Evolutionary conservation across 108 stramenopile genomes (phyloP).

Genomic region (Fragilaria radians): DNA sequence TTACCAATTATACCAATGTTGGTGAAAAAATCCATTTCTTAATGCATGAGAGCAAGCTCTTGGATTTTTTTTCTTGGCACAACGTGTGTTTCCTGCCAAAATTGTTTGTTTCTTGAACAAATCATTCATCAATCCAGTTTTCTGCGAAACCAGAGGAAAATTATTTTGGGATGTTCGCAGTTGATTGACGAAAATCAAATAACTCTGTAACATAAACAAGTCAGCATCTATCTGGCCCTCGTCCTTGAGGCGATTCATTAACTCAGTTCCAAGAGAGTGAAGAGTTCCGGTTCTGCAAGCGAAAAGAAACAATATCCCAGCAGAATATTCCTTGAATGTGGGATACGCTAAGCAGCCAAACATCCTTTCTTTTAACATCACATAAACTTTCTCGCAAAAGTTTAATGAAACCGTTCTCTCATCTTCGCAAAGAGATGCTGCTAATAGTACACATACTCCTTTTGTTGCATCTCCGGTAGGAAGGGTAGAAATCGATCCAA

Average conservation of each 20-base stretch:
- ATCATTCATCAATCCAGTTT: too few relatives aligned
- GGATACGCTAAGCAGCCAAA: not conserved
- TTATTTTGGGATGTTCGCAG: not conserved
- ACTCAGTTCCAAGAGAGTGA: not conserved
- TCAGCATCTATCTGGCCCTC: not conserved
- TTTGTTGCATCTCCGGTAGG: not conserved
- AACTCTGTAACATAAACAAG: not conserved
- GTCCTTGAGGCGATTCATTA: not conserved
- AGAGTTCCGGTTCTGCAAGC: not conserved
- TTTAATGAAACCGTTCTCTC: not conserved
- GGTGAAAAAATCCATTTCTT: slow-evolving; percentile 71
- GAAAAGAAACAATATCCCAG: not conserved
- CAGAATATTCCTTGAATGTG: not conserved
- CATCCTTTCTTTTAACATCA: not conserved
- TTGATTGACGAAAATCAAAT: not conserved
- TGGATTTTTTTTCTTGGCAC: not conserved
- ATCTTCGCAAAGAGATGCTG: not conserved
- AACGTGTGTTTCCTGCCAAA: not conserved
- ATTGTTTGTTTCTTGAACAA: too few relatives aligned
- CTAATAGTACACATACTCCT: not conserved
- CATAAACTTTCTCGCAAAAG: not conserved
- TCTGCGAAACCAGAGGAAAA: too few relatives aligned
- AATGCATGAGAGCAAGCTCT: slow-evolving; percentile 56
- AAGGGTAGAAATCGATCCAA: too few relatives aligned
- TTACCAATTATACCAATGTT: slow-evolving; percentile 74